Percentiles rank a stretch among this genome's conserved stretches.
phyloP scores from a whole-genome alignment of 768 basidiomycete species.

The Boletus subparvulus region DNA sequence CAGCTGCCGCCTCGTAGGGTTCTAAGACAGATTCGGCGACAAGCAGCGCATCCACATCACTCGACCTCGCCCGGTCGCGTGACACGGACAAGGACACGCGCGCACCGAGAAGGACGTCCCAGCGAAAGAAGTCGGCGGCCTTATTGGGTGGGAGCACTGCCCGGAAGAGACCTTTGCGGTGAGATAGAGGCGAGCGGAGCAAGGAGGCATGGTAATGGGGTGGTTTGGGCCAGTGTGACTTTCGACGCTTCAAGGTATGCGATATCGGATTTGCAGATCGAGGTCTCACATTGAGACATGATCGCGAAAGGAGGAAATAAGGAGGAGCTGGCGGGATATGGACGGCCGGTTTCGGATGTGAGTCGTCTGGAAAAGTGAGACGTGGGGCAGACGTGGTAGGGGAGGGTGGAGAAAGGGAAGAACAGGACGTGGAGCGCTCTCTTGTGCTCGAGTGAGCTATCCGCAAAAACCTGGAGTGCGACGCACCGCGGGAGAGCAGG shows the following conservation, averaged over 20 bases:
- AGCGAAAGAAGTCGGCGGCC: slow-evolving; percentile 29
- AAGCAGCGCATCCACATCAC: not conserved
- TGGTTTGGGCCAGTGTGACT: slow-evolving; percentile 24
- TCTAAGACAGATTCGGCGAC: slow-evolving; percentile 24
- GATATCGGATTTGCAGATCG: slow-evolving; percentile 9
- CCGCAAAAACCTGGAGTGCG: slow-evolving; percentile 27
- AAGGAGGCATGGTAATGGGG: slow-evolving; percentile 30
- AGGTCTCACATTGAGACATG: not conserved
- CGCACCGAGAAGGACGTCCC: slow-evolving; percentile 14
- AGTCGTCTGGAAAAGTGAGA: no score
- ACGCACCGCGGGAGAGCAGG: slow-evolving; percentile 27
- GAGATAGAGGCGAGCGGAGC: slow-evolving; percentile 27
- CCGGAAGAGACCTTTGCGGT: slow-evolving; percentile 27
- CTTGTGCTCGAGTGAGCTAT: slow-evolving; percentile 22
- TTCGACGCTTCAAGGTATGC: slow-evolving; percentile 10
- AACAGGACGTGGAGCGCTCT: not conserved
- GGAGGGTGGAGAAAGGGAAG: not conserved
- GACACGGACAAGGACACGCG: not conserved
- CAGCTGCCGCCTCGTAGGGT: slow-evolving; percentile 28
- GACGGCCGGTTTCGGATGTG: not conserved
- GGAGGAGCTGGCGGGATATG: not conserved
- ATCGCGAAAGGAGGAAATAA: slow-evolving; percentile 1
- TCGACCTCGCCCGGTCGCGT: not conserved
- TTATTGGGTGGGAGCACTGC: slow-evolving; percentile 16
- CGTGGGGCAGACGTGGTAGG: not conserved